Evolutionary conservation across 2,329 filamentous ascomycete species (phyloP).

Genomic region (Pyrenophora tritici-repentis): DNA sequence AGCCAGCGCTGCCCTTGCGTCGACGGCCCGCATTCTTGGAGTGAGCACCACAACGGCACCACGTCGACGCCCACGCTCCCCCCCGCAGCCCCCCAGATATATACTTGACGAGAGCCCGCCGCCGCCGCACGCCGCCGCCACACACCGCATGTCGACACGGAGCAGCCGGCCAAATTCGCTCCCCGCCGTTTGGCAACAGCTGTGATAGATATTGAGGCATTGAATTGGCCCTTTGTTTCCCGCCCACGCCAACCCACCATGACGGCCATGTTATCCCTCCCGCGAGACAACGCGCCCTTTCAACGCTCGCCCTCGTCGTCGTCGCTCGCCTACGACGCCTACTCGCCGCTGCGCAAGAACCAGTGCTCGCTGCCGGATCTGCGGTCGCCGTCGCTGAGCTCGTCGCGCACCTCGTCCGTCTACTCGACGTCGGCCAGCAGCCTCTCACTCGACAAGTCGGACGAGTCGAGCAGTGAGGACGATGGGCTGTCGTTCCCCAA

Average conservation of each 20-base stretch:
- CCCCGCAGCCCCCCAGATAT: constrained; percentile 11
- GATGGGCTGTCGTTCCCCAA: constrained; percentile 53
- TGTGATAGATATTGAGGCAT: constrained; percentile 30
- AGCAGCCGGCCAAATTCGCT: constrained; percentile 18
- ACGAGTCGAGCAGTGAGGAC: constrained; percentile 50
- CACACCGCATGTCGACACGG: constrained; percentile 42
- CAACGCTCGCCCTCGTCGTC: constrained; percentile 51
- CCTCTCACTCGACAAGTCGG: constrained; percentile 64
- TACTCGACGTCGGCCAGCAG: constrained; percentile 68
- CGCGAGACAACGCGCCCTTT: constrained; percentile 42
- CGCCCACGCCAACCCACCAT: constrained; percentile 24
- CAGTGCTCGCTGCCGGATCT: constrained; percentile 46
- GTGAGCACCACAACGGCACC: constrained; percentile 18
- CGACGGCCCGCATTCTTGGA: constrained; percentile 16
- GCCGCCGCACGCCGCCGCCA: constrained; percentile 12
- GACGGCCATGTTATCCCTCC: constrained; percentile 49
- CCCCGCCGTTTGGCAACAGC: constrained; percentile 36
- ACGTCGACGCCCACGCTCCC: constrained; percentile 4
- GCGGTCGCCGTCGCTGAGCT: constrained; percentile 41
- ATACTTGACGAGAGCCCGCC: constrained; percentile 10
- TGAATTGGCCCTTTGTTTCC: constrained; percentile 9
- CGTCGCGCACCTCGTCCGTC: constrained; percentile 58
- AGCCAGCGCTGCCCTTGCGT: constrained; percentile 3
- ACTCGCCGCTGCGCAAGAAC: constrained; percentile 40
- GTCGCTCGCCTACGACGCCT: constrained; percentile 50